phyloP scores from a whole-genome alignment of 2,329 filamentous ascomycete genomes.

The Fusarium sp. region DNA sequence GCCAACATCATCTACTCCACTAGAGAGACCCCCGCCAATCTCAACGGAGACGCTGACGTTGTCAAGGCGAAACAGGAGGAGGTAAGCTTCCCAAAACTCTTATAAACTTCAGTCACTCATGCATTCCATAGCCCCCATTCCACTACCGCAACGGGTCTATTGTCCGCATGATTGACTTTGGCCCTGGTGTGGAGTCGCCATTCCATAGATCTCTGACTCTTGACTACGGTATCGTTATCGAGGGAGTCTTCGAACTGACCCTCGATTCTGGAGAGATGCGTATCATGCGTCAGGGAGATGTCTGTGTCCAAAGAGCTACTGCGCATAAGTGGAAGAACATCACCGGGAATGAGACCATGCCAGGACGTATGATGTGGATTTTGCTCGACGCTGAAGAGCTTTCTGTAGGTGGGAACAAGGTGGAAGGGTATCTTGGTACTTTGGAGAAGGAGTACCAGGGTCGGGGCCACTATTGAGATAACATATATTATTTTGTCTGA shows the following conservation, averaged over 20 bases:
- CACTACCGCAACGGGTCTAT: not conserved
- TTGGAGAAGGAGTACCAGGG: not conserved
- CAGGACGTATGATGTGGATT: not conserved
- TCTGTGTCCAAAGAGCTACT: not conserved
- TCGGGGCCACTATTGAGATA: not conserved
- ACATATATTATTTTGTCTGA: fast-evolving
- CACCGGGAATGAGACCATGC: not conserved
- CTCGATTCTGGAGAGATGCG: not conserved
- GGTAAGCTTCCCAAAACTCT: fast-evolving
- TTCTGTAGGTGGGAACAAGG: not conserved
- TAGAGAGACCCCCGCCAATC: not conserved
- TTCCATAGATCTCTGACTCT: not conserved
- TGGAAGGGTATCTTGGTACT: not conserved
- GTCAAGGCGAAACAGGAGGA: not conserved
- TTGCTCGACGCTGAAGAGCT: not conserved
- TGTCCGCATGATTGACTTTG: not conserved
- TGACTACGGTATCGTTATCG: not conserved
- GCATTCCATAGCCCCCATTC: not conserved
- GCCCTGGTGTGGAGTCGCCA: fast-evolving
- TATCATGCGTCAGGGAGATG: not conserved
- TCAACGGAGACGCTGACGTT: not conserved
- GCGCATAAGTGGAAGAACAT: not conserved
- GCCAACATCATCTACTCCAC: not conserved
- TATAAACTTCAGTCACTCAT: not conserved
- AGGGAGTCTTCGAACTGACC: not conserved